Evolutionary conservation across 257 asterid genomes (phyloP).

Genomic region (Petrea volubilis): DNA sequence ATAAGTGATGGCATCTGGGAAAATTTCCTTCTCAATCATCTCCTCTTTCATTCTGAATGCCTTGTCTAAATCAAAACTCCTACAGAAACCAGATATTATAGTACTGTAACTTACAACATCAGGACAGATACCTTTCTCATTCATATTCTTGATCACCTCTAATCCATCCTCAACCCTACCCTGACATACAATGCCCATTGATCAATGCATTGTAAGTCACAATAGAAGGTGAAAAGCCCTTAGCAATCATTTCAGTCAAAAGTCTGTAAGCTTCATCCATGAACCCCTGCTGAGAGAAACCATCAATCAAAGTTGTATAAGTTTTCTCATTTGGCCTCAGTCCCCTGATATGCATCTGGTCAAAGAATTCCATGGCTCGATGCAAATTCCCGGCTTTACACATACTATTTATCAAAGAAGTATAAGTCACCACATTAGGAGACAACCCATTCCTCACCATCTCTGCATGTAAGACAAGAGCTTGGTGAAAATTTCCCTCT

Average conservation of each 20-base stretch:
- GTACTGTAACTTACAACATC: conserved; percentile 89
- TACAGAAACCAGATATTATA: conserved; percentile 62
- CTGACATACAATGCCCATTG: conserved; percentile 69
- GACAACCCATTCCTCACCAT: conserved; percentile 84
- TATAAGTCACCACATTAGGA: conserved; percentile 83
- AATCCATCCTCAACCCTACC: conserved; percentile 67
- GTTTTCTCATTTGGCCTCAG: conserved; percentile 75
- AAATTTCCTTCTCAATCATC: conserved; percentile 68
- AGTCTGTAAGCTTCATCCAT: conserved; percentile 68
- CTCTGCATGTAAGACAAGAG: conserved; percentile 74
- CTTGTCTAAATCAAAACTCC: conserved; percentile 54
- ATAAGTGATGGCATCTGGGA: conserved; percentile 72
- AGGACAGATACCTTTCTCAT: conserved; percentile 48
- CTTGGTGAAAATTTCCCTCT: conserved; percentile 77
- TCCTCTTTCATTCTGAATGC: conserved; percentile 68
- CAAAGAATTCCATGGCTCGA: conserved; percentile 73
- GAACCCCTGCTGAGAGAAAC: conserved; percentile 77
- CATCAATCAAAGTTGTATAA: conserved; percentile 79
- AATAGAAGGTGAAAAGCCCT: conserved; percentile 67
- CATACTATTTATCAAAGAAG: conserved; percentile 74
- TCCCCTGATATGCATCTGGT: conserved; percentile 72
- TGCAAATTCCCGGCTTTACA: conserved; percentile 66
- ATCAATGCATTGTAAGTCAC: conserved; percentile 80
- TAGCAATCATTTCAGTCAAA: conserved; percentile 54
- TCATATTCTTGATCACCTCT: conserved; percentile 53